Evolutionary conservation across 2,329 filamentous ascomycete genomes (phyloP).

Genomic region (Verticillium alfalfae): DNA sequence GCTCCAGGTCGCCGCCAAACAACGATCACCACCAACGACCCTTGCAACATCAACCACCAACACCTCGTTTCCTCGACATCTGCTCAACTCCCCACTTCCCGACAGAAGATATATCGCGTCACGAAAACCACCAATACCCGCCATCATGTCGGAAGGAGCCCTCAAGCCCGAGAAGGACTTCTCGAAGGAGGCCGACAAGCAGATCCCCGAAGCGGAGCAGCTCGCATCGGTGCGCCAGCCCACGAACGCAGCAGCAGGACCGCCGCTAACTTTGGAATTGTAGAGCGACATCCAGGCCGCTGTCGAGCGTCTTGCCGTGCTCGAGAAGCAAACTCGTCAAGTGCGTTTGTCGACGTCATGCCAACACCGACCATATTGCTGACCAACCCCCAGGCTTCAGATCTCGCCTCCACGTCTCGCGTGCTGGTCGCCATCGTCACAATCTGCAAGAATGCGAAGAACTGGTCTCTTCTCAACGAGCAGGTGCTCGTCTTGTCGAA

Average conservation of each 20-base stretch:
- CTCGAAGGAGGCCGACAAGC: conserved; percentile 89
- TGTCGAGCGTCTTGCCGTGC: conserved; percentile 83
- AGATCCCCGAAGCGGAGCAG: conserved; percentile 84
- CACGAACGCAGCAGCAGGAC: conserved; percentile 19
- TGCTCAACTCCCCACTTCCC: not conserved
- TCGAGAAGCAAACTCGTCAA: conserved; percentile 98
- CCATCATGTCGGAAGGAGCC: conserved; percentile 72
- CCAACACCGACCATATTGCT: conserved; percentile 12
- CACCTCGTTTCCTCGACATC: not conserved
- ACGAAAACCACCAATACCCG: conserved; percentile 6
- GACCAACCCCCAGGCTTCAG: conserved; percentile 65
- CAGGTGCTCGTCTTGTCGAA: conserved; percentile 94
- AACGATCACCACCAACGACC: conserved; percentile 6
- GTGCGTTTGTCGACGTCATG: conserved; percentile 37
- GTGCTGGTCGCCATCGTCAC: conserved; percentile 84
- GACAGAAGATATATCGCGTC: not conserved
- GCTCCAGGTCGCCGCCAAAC: conserved; percentile 9
- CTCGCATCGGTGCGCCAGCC: conserved; percentile 65
- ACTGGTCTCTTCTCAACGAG: conserved; percentile 95
- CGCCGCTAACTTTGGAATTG: conserved; percentile 9
- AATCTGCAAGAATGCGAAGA: conserved; percentile 85
- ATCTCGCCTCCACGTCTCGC: conserved; percentile 90
- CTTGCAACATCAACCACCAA: conserved; percentile 2
- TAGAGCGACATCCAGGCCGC: conserved; percentile 73
- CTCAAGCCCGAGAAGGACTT: conserved; percentile 98